Evolutionary conservation across 176 grass and related monocot genomes (phyloP).

Genomic region (Cenchrus americanus): DNA sequence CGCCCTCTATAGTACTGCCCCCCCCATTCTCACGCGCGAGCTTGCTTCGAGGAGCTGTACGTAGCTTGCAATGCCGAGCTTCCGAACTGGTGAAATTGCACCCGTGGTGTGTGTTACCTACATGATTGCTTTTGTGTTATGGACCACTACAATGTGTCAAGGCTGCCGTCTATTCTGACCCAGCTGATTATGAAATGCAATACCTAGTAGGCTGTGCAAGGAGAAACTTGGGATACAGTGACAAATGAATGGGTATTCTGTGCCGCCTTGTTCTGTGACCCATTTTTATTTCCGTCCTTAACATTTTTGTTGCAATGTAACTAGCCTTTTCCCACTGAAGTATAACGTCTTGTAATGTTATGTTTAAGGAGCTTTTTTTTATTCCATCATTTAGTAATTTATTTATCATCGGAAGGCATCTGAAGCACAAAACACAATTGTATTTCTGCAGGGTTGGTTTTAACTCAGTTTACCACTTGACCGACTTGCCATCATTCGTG

Average conservation of each 20-base stretch:
- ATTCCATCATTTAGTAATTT: not conserved
- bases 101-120: too few relatives aligned
- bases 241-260: not conserved
- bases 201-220: not conserved
- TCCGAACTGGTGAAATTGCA: not conserved
- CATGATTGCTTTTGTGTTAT: constrained; percentile 7
- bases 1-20: not conserved
- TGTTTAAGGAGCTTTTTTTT: constrained; percentile 3
- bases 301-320: not conserved
- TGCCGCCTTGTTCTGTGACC: not conserved
- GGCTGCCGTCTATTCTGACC: not conserved
- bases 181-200: constrained; percentile 1
- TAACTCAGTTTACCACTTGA: constrained; percentile 98
- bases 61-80: constrained; percentile 16
- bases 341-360: not conserved
- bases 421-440: constrained; percentile 1
- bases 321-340: not conserved
- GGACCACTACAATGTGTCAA: not conserved
- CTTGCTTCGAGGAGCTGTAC: constrained; percentile 26
- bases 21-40: constrained; percentile 15
- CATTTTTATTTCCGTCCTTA: not conserved
- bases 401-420: not conserved
- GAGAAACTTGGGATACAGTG: not conserved
- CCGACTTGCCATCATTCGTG: constrained; percentile 91
- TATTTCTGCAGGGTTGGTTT: constrained; percentile 81